Evolutionary conservation across 352 stramenopile genomes (phyloP), one percentile per base, ranked within the genome.

Genomic region (Phytopythium oedochilum): DNA sequence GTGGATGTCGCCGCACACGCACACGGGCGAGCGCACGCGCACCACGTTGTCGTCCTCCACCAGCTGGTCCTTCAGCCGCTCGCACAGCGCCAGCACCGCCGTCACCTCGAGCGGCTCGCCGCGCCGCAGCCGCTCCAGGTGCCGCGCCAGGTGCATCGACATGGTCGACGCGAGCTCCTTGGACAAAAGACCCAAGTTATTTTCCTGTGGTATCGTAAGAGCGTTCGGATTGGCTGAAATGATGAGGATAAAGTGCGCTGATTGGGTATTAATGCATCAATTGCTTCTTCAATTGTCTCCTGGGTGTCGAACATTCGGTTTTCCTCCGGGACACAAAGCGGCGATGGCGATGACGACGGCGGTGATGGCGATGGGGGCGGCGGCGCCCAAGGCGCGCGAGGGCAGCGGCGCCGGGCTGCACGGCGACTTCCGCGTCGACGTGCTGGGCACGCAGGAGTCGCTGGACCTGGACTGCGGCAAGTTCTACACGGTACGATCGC

Each of bases 1-100:
- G 70, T 99, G 96, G 54, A 99, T 89, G 77, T 99, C 96, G 43
- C 96, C 96, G 39, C 89, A 91, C 25, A 96, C 79, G 20, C 75
- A 86, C 43, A 97, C 75, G 57, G 89, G 87, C 22, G 85, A 79
- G n/a, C 53, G 44, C 10, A 97, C 73, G 26, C 57, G 53, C 23
- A 97, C 76, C 22, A 96, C 75, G 56, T 94, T 96, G 36, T 91
- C 79, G 51, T 97, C 86, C 54, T 86, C 74, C 10, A 81, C 67
- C 15, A 89, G 66, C 2, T 88, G 51, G 50, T 92, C 78, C 47
- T 86, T 86, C 40, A 88, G 75, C 23, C 72, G 74, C 55, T 86
- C 75, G 48, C 78, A 89, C 11, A 94, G 66, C 18, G 74, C 71
- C 35, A 88, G 59, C 45, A 88, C 55, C 2, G 73, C 65, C 25